phyloP scores from a whole-genome alignment of 768 basidiomycete species.

The Terana coerulea region DNA sequence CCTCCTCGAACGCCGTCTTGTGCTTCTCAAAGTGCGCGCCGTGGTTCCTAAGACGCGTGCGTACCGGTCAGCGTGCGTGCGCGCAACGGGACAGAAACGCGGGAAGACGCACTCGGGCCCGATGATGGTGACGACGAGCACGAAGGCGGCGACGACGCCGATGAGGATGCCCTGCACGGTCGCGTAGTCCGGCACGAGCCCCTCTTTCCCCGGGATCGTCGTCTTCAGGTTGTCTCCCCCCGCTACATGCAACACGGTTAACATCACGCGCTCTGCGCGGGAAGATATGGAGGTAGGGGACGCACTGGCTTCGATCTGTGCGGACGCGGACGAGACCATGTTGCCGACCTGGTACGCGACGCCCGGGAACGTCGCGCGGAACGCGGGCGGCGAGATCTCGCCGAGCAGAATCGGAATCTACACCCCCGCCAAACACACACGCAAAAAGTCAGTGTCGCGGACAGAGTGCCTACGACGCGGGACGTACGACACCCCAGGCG shows the following conservation, averaged over 20 bases:
- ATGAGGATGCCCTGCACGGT: conserved; percentile 84
- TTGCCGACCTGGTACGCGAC: conserved; percentile 84
- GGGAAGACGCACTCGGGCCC: conserved; percentile 64
- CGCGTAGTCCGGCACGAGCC: conserved; percentile 42
- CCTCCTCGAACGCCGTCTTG: conserved; percentile 76
- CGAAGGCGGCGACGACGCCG: conserved; percentile 74
- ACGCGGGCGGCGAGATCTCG: conserved; percentile 85
- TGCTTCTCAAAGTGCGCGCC: conserved; percentile 77
- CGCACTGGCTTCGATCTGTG: conserved; percentile 31
- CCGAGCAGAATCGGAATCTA: conserved; percentile 76
- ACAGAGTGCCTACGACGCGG: too few species aligned
- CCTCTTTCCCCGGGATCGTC: conserved; percentile 26
- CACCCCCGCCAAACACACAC: too few species aligned
- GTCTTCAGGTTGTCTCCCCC: conserved; percentile 39
- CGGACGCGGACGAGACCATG: conserved; percentile 31
- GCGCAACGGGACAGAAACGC: not conserved
- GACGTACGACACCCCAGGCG: conserved; percentile 80
- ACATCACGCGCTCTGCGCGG: not conserved
- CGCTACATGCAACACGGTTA: too few species aligned
- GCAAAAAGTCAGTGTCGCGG: too few species aligned
- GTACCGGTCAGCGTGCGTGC: not conserved
- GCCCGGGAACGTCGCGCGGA: conserved; percentile 85
- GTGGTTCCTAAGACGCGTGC: too few species aligned
- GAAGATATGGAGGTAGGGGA: not conserved
- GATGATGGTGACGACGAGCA: conserved; percentile 70